phyloP scores from a whole-genome alignment of 192 early-diverging fungal species.

The Coemansia asiatica region DNA sequence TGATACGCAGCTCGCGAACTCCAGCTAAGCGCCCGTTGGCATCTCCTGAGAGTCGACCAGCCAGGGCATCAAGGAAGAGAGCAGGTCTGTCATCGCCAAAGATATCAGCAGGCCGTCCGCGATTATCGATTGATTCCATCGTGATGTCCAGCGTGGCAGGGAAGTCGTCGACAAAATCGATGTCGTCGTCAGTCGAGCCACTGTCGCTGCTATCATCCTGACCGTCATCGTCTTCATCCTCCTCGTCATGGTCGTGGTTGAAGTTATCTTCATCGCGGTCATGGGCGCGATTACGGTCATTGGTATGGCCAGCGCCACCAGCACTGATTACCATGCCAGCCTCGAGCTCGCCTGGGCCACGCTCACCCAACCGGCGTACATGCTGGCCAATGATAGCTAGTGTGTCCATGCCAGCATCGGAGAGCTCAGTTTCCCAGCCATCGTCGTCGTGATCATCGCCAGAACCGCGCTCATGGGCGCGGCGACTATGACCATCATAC shows the following conservation, averaged over 20 bases:
- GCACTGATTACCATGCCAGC: neutral
- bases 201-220: slow-evolving; percentile 12
- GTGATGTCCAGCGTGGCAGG: slow-evolving; percentile 40
- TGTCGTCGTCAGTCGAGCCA: slow-evolving; percentile 29
- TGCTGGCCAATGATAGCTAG: slow-evolving; percentile 21
- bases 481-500: no score
- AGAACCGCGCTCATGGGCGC: slow-evolving; percentile 29
- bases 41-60: slow-evolving; percentile 7
- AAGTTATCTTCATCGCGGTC: neutral
- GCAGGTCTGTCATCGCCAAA: slow-evolving; percentile 4
- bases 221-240: slow-evolving; percentile 10
- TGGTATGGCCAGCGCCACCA: slow-evolving; percentile 8
- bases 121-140: slow-evolving; percentile 44
- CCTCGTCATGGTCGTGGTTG: slow-evolving; percentile 1
- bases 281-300: neutral
- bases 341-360: neutral
- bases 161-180: slow-evolving; percentile 33
- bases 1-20: slow-evolving; percentile 5
- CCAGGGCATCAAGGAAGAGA: slow-evolving; percentile 33
- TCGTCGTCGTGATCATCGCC: slow-evolving; percentile 25
- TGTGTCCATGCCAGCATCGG: slow-evolving; percentile 22
- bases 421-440: slow-evolving; percentile 36
- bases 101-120: neutral
- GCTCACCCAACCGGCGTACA: neutral
- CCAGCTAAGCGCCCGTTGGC: slow-evolving; percentile 6